These are phyloP conservation scores for Casuarina equisetifolia DNA, from an alignment of 306 rosid species.

Conservation along the genomic window DNA sequence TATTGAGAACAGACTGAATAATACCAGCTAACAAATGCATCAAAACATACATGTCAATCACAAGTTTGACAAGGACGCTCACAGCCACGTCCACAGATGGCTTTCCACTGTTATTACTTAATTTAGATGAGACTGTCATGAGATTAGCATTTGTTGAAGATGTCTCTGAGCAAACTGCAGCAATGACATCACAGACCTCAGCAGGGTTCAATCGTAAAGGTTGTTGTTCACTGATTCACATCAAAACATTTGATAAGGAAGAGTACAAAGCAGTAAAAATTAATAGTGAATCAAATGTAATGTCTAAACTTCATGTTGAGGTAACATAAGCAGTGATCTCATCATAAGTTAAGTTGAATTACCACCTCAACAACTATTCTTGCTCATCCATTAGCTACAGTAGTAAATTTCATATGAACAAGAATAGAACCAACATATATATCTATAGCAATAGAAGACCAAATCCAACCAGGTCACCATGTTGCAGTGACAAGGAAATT, in stretches of 20 bases:
- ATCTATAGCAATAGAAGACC: too few relatives aligned
- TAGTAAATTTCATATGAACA: neutral
- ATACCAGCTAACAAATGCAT: conserved; percentile 28
- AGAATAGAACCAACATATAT: neutral
- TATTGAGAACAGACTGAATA: conserved; percentile 23
- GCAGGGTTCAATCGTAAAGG: conserved; percentile 95
- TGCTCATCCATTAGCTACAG: neutral
- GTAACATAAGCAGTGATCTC: conserved; percentile 19
- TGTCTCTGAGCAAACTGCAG: conserved; percentile 96
- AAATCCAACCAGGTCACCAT: too few relatives aligned
- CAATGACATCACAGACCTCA: conserved; percentile 95
- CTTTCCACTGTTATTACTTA: conserved; percentile 69
- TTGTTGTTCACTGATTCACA: conserved; percentile 88
- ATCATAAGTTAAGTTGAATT: neutral
- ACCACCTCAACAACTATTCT: neutral
- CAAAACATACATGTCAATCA: conserved; percentile 94
- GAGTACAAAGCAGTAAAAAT: conserved; percentile 23
- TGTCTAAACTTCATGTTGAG: conserved; percentile 6
- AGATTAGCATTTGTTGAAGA: conserved; percentile 56
- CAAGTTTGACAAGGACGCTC: conserved; percentile 96
- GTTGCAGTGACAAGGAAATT: neutral
- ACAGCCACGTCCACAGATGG: conserved; percentile 97
- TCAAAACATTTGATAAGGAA: conserved; percentile 41
- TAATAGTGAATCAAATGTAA: conserved; percentile 17
- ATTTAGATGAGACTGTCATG: conserved; percentile 61